phyloP scores from a whole-genome alignment of 1,284 basidiomycete genomes.

The Ganoderma meredithae region DNA sequence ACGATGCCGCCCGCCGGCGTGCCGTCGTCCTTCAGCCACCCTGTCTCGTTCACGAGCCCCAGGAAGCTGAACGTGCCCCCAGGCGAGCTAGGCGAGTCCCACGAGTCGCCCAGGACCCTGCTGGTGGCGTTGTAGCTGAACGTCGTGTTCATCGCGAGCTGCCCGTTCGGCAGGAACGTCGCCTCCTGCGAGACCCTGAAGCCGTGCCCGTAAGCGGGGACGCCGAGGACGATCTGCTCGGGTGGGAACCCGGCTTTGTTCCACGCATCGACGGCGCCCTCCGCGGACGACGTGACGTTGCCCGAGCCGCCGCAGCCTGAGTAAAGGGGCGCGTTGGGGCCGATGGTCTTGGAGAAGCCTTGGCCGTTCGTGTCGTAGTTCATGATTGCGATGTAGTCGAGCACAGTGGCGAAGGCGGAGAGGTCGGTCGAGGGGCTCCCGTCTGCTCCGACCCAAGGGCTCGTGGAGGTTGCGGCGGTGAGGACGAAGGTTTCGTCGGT shows the following conservation, averaged over 20 bases:
- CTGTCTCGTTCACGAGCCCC: conserved; percentile 58
- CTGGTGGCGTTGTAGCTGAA: conserved; percentile 49
- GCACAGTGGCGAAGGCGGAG: conserved; percentile 68
- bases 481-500: conserved; percentile 65
- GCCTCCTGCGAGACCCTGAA: conserved; percentile 52
- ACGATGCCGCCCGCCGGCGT: conserved; percentile 55
- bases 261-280: conserved; percentile 79
- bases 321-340: conserved; percentile 86
- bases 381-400: conserved; percentile 89
- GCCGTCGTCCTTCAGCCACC: conserved; percentile 62
- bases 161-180: conserved; percentile 46
- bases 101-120: conserved; percentile 61
- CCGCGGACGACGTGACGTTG: conserved; percentile 77
- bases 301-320: conserved; percentile 73
- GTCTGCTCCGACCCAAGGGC: conserved; percentile 68
- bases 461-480: conserved; percentile 76
- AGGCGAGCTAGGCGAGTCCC: conserved; percentile 53
- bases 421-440: conserved; percentile 71
- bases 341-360: conserved; percentile 49
- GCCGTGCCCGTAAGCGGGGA: conserved; percentile 80
- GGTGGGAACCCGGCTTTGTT: conserved; percentile 80
- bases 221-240: conserved; percentile 81
- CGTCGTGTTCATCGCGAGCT: conserved; percentile 52
- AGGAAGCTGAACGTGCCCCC: conserved; percentile 67
- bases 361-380: conserved; percentile 85